Conservation (phyloP, 306 rosid species). For the Crotalaria pallida region DNA sequence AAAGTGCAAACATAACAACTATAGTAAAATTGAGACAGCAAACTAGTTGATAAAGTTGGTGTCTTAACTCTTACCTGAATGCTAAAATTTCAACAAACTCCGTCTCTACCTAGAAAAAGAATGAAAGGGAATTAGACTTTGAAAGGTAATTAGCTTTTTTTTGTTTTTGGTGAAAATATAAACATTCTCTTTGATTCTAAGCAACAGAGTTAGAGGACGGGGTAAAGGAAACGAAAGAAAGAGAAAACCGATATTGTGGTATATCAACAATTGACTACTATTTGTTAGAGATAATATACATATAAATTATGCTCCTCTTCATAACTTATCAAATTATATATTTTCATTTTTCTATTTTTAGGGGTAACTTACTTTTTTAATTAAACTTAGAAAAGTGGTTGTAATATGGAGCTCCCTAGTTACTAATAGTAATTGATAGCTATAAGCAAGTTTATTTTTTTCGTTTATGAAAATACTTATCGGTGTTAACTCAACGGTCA, state of each 20-base stretch:
- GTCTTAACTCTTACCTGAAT: constrained; percentile 50
- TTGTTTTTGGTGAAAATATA: too few relatives aligned
- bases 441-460: not conserved
- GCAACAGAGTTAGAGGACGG: too few relatives aligned
- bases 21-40: not conserved
- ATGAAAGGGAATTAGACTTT: constrained; percentile 21
- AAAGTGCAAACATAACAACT: constrained; percentile 1
- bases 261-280: too few relatives aligned
- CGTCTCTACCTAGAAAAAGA: constrained; percentile 53
- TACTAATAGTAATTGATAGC: too few relatives aligned
- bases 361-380: not conserved
- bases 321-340: not conserved
- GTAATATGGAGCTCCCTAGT: not conserved
- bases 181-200: too few relatives aligned
- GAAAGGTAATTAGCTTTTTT: not conserved
- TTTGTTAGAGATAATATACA: not conserved
- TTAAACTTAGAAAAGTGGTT: not conserved
- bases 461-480: not conserved
- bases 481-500: not conserved
- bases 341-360: not conserved
- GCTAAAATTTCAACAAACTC: constrained; percentile 79
- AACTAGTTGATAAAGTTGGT: not conserved
- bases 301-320: not conserved
- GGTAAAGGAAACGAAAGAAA: too few relatives aligned
- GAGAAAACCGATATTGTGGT: too few relatives aligned